These are phyloP conservation scores for Termitomyces sp. DNA, from an alignment of 768 basidiomycete species.

Conservation along the genomic window DNA sequence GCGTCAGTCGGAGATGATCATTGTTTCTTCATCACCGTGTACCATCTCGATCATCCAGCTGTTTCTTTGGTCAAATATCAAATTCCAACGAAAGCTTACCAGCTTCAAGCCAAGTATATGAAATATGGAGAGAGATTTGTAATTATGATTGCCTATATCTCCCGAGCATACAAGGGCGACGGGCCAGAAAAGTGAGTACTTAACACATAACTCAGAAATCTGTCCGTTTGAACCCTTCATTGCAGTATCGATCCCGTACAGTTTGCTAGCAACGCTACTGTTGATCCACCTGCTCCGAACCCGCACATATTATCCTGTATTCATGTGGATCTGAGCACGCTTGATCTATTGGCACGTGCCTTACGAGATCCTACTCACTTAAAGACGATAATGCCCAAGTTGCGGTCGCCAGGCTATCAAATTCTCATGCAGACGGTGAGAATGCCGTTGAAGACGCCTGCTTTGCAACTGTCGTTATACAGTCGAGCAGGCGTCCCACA, in stretches of 20 bases:
- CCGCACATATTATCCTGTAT: slow-evolving; percentile 45
- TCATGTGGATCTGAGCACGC: slow-evolving; percentile 36
- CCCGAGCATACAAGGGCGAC: slow-evolving; percentile 14
- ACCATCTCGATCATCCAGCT: slow-evolving; percentile 56
- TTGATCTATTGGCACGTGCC: slow-evolving; percentile 35
- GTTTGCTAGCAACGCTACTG: slow-evolving; percentile 33
- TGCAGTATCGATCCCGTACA: slow-evolving; percentile 34
- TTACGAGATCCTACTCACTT: too few relatives aligned
- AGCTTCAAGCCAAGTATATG: slow-evolving; percentile 62
- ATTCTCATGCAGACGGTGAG: background rate
- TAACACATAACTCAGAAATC: background rate
- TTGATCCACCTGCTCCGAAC: slow-evolving; percentile 43
- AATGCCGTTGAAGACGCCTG: background rate
- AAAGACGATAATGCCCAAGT: too few relatives aligned
- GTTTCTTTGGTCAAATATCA: slow-evolving; percentile 50
- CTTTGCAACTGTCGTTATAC: background rate
- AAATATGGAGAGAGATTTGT: slow-evolving; percentile 40
- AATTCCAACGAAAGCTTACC: slow-evolving; percentile 51
- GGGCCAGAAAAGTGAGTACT: slow-evolving; percentile 17
- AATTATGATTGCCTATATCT: slow-evolving; percentile 52
- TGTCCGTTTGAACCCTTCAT: slow-evolving; percentile 15
- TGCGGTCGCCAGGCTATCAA: too few relatives aligned
- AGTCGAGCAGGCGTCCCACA: background rate
- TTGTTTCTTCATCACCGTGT: slow-evolving; percentile 53
- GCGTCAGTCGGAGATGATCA: slow-evolving; percentile 54